phyloP scores from a whole-genome alignment of 768 basidiomycete genomes.

The Amanita thiersii region DNA sequence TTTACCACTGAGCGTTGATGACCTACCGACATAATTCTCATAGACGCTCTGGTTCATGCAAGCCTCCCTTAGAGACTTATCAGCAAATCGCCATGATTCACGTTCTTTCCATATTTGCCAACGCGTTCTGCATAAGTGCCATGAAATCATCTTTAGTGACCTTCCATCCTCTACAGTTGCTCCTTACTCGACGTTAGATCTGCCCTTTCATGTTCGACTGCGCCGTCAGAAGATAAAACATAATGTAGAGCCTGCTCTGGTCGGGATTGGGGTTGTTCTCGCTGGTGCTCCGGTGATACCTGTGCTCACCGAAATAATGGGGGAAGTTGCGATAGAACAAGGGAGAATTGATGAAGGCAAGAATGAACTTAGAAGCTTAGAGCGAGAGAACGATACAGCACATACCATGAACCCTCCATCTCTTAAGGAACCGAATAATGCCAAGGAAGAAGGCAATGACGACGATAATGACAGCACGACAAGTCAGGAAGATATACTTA shows the following conservation, averaged over 20 bases:
- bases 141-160: conserved; percentile 95
- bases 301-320: conserved; percentile 59
- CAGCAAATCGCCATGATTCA: conserved; percentile 47
- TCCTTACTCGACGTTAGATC: conserved; percentile 57
- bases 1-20: conserved; percentile 5
- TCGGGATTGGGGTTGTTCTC: conserved; percentile 78
- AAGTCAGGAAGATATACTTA: conserved; percentile 20
- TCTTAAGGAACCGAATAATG: conserved; percentile 11
- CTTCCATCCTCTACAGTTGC: conserved; percentile 55
- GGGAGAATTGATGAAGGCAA: conserved; percentile 68
- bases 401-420: conserved; percentile 6
- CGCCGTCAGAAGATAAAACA: conserved; percentile 60
- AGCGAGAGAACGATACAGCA: conserved; percentile 37
- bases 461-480: conserved; percentile 31
- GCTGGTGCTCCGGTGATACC: conserved; percentile 78
- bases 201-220: conserved; percentile 41
- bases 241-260: conserved; percentile 64
- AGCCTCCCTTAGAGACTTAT: conserved; percentile 82
- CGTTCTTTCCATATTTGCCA: conserved; percentile 87
- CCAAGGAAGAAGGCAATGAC: conserved; percentile 20
- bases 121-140: conserved; percentile 82
- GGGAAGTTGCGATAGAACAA: conserved; percentile 84
- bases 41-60: conserved; percentile 99
- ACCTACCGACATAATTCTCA: conserved; percentile 5
- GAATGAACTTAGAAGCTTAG: conserved; percentile 35